Base-by-base conservation (phyloP, 139 green algal species). In the Coelastrella sp. region DNA sequence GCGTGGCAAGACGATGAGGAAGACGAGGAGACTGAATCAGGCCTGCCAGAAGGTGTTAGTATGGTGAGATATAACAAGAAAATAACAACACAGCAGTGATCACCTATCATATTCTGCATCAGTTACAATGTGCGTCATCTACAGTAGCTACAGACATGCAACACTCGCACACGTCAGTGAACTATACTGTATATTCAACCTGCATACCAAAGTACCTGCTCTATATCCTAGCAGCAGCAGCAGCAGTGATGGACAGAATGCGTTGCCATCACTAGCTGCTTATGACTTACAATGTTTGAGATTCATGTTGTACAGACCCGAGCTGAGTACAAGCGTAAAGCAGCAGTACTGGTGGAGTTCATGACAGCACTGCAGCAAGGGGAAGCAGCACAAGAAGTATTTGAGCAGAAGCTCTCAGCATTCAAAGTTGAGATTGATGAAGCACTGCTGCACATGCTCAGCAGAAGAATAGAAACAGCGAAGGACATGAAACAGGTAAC, bases 251-350 rank as follows among this genome's bases (percentile, higher is more conserved):
- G n/a, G n/a, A n/a, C n/a, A n/a, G n/a, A n/a, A n/a, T n/a, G n/a
- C n/a, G n/a, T n/a, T n/a, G n/a, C n/a, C n/a, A n/a, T n/a, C n/a
- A n/a, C n/a, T n/a, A n/a, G n/a, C n/a, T n/a, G n/a, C n/a, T n/a
- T n/a, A n/a, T n/a, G n/a, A n/a, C n/a, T n/a, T n/a, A n/a, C n/a
- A n/a, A n/a, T n/a, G n/a, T n/a, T n/a, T n/a, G n/a, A n/a, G n/a
- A n/a, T n/a, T n/a, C n/a, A n/a, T n/a, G n/a, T n/a, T 8, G 2
- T 25, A 35, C 75, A 82, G 75, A 82, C 75, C 2, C 34, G 53
- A 38, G 75, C 75, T 7, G 75, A 71, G 34, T 82, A 82, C 53
- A 82, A 71, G 75, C 75, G 75, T 53, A 82, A 82, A 32, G 75
- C 75, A 41, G 75, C 75, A 25, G 53, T 82, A 7, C 53, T 82